phyloP scores from a whole-genome alignment of 805 yeast species.

The Yamadazyma sp. region DNA sequence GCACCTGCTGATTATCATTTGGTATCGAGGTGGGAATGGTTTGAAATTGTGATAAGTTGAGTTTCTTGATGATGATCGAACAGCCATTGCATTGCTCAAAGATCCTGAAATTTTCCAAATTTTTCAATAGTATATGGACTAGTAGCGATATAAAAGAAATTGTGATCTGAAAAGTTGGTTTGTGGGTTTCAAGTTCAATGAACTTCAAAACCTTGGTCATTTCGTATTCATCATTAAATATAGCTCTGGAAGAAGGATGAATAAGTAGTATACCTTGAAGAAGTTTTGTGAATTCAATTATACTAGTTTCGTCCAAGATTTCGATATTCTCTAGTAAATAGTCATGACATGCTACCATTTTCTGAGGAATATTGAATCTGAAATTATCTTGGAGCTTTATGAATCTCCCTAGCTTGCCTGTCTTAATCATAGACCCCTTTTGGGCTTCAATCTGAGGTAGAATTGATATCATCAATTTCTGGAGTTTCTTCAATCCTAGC shows the following conservation, averaged over 20 bases:
- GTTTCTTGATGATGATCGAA: conserved; percentile 42
- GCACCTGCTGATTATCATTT: conserved; percentile 36
- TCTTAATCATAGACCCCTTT: conserved; percentile 5
- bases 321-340: conserved; percentile 7
- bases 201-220: conserved; percentile 32
- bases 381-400: conserved; percentile 49
- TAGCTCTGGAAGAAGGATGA: conserved; percentile 52
- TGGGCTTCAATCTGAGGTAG: conserved; percentile 14
- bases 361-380: conserved; percentile 44
- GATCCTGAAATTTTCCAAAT: conserved; percentile 52
- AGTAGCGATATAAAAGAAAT: conserved; percentile 49
- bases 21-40: conserved; percentile 2
- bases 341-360: conserved; percentile 17
- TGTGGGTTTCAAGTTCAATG: conserved; percentile 16
- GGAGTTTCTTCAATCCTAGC: conserved; percentile 17
- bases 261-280: conserved; percentile 60
- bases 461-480: conserved; percentile 13
- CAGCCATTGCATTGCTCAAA: conserved; percentile 62
- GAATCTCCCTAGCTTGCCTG: conserved; percentile 23
- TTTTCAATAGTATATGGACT: conserved; percentile 56
- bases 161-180: conserved; percentile 12
- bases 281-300: conserved; percentile 29
- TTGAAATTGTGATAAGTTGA: conserved; percentile 23
- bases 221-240: conserved; percentile 43
- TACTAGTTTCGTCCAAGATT: neutral